Conservation (phyloP, 208 protist species). For the Sergeia podlipaevii region DNA sequence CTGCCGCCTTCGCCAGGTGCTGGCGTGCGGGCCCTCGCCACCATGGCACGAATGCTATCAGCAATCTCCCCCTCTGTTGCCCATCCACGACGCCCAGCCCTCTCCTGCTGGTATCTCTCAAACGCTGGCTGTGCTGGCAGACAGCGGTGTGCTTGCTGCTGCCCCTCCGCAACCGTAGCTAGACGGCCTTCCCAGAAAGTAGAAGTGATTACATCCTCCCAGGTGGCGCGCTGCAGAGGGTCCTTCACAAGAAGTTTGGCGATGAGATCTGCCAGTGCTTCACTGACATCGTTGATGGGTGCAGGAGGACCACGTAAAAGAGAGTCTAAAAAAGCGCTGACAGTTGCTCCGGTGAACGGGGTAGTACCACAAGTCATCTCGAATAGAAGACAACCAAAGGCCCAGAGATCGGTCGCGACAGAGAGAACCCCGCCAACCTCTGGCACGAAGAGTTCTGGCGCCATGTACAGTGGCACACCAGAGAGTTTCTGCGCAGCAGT, state of each 20-base stretch:
- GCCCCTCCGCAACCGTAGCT: too few species aligned
- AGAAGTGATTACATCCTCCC: conserved; percentile 67
- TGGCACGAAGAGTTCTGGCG: conserved; percentile 89
- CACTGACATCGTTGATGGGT: conserved; percentile 29
- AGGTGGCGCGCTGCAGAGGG: conserved; percentile 69
- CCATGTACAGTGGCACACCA: conserved; percentile 92
- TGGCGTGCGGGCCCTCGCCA: conserved; percentile 27
- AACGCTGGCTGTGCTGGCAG: conserved; percentile 65
- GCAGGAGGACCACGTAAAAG: conserved; percentile 63
- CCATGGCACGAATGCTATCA: conserved; percentile 20
- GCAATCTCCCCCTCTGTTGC: conserved; percentile 21
- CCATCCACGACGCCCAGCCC: neutral
- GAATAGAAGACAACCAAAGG: conserved; percentile 92
- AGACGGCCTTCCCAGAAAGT: conserved; percentile 79
- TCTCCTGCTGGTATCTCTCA: conserved; percentile 33
- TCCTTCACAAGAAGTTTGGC: conserved; percentile 74
- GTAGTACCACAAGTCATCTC: conserved; percentile 89
- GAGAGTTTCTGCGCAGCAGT: conserved; percentile 35
- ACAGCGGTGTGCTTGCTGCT: conserved; percentile 10
- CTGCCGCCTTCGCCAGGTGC: too few species aligned
- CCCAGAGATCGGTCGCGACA: conserved; percentile 93
- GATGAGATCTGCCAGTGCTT: conserved; percentile 68
- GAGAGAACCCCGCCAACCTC: conserved; percentile 45
- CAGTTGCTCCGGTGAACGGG: conserved; percentile 92
- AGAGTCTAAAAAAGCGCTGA: conserved; percentile 89